Evolutionary conservation across 148 eudicot species (phyloP).

Genomic region (Silene conica): DNA sequence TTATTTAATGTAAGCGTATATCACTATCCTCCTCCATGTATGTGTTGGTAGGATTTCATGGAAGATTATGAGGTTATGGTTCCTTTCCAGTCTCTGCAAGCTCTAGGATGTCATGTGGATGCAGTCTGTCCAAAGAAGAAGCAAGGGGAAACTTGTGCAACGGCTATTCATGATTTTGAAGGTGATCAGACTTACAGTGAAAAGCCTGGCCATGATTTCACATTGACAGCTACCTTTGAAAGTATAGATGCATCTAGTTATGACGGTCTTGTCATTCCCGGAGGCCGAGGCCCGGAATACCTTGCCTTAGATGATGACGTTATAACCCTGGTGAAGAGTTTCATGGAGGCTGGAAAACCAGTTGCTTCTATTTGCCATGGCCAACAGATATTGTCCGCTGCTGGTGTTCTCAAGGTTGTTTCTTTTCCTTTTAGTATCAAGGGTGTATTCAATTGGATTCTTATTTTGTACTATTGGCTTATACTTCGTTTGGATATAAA

Average conservation of each 20-base stretch:
- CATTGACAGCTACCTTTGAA: slow-evolving; percentile 61
- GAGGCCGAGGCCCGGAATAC: slow-evolving; percentile 98
- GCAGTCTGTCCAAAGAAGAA: slow-evolving; percentile 88
- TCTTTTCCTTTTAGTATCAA: background rate
- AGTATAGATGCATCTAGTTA: slow-evolving; percentile 61
- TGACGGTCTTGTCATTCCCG: slow-evolving; percentile 96
- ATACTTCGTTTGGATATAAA: too few relatives aligned
- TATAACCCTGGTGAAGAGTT: slow-evolving; percentile 58
- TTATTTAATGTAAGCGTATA: background rate
- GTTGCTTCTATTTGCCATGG: slow-evolving; percentile 99
- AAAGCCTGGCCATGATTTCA: slow-evolving; percentile 88
- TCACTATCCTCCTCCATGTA: background rate
- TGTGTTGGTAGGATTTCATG: slow-evolving; percentile 72
- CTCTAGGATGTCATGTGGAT: slow-evolving; percentile 94
- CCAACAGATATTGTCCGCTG: slow-evolving; percentile 95
- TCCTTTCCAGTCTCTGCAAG: slow-evolving; percentile 94
- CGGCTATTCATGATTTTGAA: slow-evolving; percentile 96
- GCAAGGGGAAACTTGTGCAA: slow-evolving; percentile 70
- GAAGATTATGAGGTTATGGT: slow-evolving; percentile 96
- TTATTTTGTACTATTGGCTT: background rate
- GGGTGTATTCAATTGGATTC: background rate
- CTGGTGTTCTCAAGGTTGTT: slow-evolving; percentile 89
- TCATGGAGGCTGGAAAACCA: slow-evolving; percentile 77
- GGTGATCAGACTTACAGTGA: slow-evolving; percentile 98
- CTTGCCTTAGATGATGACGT: slow-evolving; percentile 79